Evolutionary conservation across 805 yeast species (phyloP).

Genomic region (Cyberlindnera bimundalis): DNA sequence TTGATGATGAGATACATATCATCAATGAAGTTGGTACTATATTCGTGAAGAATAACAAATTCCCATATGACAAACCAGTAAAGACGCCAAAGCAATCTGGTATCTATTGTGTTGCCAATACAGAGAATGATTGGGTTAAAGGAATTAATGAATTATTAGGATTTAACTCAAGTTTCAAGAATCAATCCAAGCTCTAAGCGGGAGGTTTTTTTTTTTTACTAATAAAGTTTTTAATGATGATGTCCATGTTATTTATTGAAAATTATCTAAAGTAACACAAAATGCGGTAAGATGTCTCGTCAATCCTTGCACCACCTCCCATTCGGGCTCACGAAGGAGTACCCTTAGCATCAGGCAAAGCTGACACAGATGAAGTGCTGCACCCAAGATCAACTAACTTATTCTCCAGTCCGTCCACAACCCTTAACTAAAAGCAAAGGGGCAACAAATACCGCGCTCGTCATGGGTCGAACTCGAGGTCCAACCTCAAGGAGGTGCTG

Average conservation of each 20-base stretch:
- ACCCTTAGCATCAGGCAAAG: slow-evolving; percentile 53
- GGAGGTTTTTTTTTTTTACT: too few relatives aligned
- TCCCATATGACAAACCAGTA: slow-evolving; percentile 35
- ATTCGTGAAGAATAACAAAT: slow-evolving; percentile 45
- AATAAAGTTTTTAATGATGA: too few relatives aligned
- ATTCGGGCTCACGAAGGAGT: slow-evolving; percentile 76
- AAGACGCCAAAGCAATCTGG: slow-evolving; percentile 42
- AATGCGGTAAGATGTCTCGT: slow-evolving; percentile 36
- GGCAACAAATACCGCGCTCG: slow-evolving; percentile 47
- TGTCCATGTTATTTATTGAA: too few relatives aligned
- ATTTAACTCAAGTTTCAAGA: slow-evolving; percentile 79
- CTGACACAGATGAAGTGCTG: slow-evolving; percentile 57
- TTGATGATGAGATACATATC: slow-evolving; percentile 79
- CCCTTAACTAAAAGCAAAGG: slow-evolving; percentile 23
- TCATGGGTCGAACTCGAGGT: slow-evolving; percentile 71
- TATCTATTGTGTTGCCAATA: slow-evolving; percentile 82
- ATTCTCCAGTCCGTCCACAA: slow-evolving; percentile 57
- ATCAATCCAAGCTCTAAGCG: slow-evolving; percentile 28
- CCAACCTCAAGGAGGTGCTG: slow-evolving; percentile 70
- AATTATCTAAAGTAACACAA: too few relatives aligned
- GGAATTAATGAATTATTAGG: slow-evolving; percentile 87
- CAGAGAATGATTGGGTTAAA: slow-evolving; percentile 86
- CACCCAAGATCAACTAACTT: slow-evolving; percentile 68
- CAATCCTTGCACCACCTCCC: slow-evolving; percentile 57
- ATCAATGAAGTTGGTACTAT: slow-evolving; percentile 63